Evolutionary conservation across 177 flowering plant genomes (phyloP).

Genomic region (Vitis hybrid): DNA sequence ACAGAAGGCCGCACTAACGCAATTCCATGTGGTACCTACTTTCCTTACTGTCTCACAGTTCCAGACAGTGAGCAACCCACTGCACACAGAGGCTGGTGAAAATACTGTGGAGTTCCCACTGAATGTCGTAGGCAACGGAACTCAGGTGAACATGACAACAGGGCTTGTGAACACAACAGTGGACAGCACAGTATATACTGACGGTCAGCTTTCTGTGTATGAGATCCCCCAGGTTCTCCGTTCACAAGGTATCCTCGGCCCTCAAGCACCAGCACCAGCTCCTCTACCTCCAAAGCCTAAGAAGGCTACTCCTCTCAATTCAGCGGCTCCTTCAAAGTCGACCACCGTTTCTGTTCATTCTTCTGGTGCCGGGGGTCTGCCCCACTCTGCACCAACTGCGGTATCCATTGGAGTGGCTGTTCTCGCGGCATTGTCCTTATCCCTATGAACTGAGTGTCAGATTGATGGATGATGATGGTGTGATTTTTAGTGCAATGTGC

Average conservation of each 20-base stretch:
- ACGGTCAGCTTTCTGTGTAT: too few relatives aligned
- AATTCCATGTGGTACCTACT: too few relatives aligned
- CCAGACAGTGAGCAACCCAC: too few relatives aligned
- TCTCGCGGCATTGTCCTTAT: constrained; percentile 12
- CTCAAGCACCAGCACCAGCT: constrained; percentile 20
- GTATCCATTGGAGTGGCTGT: constrained; percentile 13
- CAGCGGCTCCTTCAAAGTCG: constrained; percentile 14
- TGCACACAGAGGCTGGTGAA: too few relatives aligned
- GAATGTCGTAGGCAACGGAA: too few relatives aligned
- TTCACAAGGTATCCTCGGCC: background rate
- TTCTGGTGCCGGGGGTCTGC: constrained; percentile 20
- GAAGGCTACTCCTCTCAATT: constrained; percentile 5
- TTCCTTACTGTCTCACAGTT: too few relatives aligned
- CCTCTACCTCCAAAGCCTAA: constrained; percentile 13
- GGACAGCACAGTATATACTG: too few relatives aligned
- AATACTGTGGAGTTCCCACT: too few relatives aligned
- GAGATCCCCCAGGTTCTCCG: too few relatives aligned
- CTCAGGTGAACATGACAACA: too few relatives aligned
- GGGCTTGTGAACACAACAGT: too few relatives aligned
- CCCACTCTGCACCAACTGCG: background rate
- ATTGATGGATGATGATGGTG: background rate
- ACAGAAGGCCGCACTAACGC: too few relatives aligned
- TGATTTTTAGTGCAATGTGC: background rate
- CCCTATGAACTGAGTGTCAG: constrained; percentile 1
- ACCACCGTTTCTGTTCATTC: constrained; percentile 3